Conservation (phyloP, 164 flowering plant species). For the Brasenia schreberi region DNA sequence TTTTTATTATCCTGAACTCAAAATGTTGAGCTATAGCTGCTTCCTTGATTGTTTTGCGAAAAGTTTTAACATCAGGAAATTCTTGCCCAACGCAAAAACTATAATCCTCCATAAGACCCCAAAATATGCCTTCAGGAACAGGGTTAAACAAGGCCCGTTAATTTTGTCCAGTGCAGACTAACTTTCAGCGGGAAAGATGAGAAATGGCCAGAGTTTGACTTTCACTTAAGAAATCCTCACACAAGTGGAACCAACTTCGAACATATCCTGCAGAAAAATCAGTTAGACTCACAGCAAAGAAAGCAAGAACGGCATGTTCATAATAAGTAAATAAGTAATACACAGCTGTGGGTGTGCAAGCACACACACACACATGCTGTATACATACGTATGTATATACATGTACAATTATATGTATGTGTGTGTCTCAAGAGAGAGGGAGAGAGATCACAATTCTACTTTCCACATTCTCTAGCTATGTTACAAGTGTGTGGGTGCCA, state of each 20-base stretch:
- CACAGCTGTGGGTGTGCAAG: neutral
- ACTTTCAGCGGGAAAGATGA: neutral
- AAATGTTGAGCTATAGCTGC: slow-evolving; percentile 84
- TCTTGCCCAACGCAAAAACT: slow-evolving; percentile 62
- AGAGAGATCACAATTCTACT: neutral
- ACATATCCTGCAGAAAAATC: neutral
- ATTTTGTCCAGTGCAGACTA: neutral
- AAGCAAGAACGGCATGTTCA: neutral
- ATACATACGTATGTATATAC: neutral
- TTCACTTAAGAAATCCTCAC: neutral
- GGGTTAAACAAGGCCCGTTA: neutral
- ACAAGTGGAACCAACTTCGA: neutral
- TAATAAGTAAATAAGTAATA: too few species aligned
- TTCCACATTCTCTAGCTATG: neutral
- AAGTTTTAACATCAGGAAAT: slow-evolving; percentile 75
- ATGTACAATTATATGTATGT: neutral
- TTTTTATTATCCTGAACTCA: slow-evolving; percentile 68
- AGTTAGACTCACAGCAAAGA: neutral
- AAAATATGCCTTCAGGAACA: neutral
- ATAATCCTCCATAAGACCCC: slow-evolving; percentile 32
- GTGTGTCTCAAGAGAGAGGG: neutral
- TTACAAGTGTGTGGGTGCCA: neutral
- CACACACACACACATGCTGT: neutral
- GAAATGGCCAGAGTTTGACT: neutral
- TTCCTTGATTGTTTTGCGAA: slow-evolving; percentile 63